These are phyloP conservation scores for Echites panduratus DNA, from an alignment of 257 asterid genomes.

Conservation along the genomic window DNA sequence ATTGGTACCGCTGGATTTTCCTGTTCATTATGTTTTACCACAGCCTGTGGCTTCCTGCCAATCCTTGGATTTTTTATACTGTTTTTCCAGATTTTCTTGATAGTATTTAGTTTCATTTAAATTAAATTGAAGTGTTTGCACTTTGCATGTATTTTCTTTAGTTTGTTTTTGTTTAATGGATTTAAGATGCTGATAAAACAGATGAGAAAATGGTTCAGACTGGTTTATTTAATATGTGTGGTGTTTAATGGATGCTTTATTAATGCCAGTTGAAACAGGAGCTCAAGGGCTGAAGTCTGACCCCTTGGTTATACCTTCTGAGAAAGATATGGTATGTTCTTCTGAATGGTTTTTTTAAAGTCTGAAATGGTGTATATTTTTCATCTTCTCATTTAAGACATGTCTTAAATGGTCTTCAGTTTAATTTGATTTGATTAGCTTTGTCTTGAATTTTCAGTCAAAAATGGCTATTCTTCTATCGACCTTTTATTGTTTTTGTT, in stretches of 20 bases:
- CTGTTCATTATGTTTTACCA: background rate
- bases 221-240: background rate
- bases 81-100: too few species aligned
- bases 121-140: too few species aligned
- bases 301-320: slow-evolving; percentile 31
- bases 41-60: background rate
- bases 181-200: too few species aligned
- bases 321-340: slow-evolving; percentile 45
- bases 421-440: background rate
- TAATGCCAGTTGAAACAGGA: slow-evolving; percentile 41
- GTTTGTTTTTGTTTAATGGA: background rate
- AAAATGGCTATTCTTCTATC: background rate
- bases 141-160: background rate
- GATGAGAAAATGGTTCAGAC: background rate
- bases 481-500: background rate
- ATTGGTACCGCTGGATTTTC: slow-evolving; percentile 34
- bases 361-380: background rate
- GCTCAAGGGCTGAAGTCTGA: slow-evolving; percentile 43
- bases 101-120: too few species aligned
- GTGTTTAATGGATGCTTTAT: slow-evolving; percentile 2
- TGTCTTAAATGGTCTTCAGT: background rate
- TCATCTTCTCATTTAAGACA: background rate
- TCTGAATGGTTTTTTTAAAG: background rate
- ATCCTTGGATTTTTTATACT: background rate
- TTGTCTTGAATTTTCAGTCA: background rate